phyloP scores from a whole-genome alignment of 352 stramenopile species.

The Hyaloperonospora brassicae region DNA sequence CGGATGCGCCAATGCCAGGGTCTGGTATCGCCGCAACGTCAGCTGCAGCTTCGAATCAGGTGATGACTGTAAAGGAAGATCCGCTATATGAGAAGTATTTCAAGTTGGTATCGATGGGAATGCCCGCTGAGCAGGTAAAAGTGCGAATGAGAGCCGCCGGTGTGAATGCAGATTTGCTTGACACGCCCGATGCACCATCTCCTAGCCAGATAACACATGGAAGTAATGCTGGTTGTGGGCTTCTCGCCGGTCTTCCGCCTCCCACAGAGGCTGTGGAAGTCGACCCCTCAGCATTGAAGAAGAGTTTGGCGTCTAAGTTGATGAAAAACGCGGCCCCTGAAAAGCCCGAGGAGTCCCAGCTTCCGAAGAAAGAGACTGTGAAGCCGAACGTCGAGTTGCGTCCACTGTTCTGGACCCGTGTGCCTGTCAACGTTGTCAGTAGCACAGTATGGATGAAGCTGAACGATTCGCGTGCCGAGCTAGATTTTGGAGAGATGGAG shows the following conservation, averaged over 20 bases:
- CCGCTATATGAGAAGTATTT: slow-evolving; percentile 93
- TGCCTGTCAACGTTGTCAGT: slow-evolving; percentile 81
- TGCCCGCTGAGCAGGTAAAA: slow-evolving; percentile 88
- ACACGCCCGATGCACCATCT: slow-evolving; percentile 65
- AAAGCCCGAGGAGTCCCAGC: slow-evolving; percentile 52
- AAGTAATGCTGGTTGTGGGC: slow-evolving; percentile 9
- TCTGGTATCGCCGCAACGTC: slow-evolving; percentile 19
- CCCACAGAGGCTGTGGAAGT: slow-evolving; percentile 62
- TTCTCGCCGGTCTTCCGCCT: slow-evolving; percentile 53
- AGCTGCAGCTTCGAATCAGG: slow-evolving; percentile 3
- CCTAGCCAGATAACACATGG: slow-evolving; percentile 43
- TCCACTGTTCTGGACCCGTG: slow-evolving; percentile 84
- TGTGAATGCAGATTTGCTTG: slow-evolving; percentile 52
- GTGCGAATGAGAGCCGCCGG: slow-evolving; percentile 86
- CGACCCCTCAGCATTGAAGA: slow-evolving; percentile 50
- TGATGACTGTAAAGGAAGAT: slow-evolving; percentile 88
- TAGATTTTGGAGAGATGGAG: slow-evolving; percentile 81
- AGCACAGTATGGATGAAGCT: slow-evolving; percentile 85
- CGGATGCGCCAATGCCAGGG: slow-evolving; percentile 71
- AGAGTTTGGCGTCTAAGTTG: slow-evolving; percentile 48
- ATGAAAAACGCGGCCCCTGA: slow-evolving; percentile 33
- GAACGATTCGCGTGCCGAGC: slow-evolving; percentile 50
- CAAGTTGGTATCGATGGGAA: slow-evolving; percentile 89
- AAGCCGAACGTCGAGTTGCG: slow-evolving; percentile 85
- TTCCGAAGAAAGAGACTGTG: slow-evolving; percentile 82